Evolutionary conservation across 805 yeast genomes (phyloP).

Genomic region (Torulaspora indica): DNA sequence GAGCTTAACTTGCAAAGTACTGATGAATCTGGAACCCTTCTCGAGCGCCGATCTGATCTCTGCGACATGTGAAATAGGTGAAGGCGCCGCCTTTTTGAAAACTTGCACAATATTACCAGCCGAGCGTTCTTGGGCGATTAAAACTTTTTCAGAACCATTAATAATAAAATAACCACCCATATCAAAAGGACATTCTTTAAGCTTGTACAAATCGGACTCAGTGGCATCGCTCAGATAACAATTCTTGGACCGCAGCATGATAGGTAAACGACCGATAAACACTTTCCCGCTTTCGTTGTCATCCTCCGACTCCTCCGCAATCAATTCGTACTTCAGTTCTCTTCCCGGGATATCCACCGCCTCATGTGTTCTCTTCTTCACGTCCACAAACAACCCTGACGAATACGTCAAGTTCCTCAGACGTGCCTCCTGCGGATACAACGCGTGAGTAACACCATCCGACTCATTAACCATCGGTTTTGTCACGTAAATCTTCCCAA

Average conservation of each 20-base stretch:
- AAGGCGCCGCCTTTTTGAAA: slow-evolving; percentile 94
- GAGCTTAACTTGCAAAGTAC: slow-evolving; percentile 89
- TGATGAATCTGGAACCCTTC: slow-evolving; percentile 92
- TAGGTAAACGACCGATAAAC: slow-evolving; percentile 94
- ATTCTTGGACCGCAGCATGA: slow-evolving; percentile 94
- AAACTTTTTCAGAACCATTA: slow-evolving; percentile 96
- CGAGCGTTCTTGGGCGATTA: slow-evolving; percentile 97
- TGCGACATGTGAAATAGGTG: slow-evolving; percentile 93
- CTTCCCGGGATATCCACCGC: slow-evolving; percentile 66
- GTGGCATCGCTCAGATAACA: slow-evolving; percentile 87
- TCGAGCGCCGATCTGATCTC: slow-evolving; percentile 96
- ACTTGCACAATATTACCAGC: slow-evolving; percentile 99
- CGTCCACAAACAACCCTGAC: slow-evolving; percentile 92
- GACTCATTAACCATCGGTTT: slow-evolving; percentile 99
- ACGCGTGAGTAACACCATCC: slow-evolving; percentile 98
- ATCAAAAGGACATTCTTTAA: slow-evolving; percentile 98
- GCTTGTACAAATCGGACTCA: slow-evolving; percentile 89
- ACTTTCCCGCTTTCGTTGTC: slow-evolving; percentile 77
- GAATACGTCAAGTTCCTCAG: slow-evolving; percentile 93
- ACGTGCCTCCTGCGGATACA: slow-evolving; percentile 98
- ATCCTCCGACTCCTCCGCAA: slow-evolving; percentile 48
- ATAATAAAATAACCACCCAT: slow-evolving; percentile 99
- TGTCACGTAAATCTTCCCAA: slow-evolving; percentile 93
- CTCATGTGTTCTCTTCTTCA: slow-evolving; percentile 82
- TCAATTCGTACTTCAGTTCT: slow-evolving; percentile 54